Percentiles rank a stretch among this genome's conserved stretches.
These are phyloP conservation scores for Colletotrichum acutatum DNA, from an alignment of 2,329 filamentous ascomycete species.

Conservation along the genomic window DNA sequence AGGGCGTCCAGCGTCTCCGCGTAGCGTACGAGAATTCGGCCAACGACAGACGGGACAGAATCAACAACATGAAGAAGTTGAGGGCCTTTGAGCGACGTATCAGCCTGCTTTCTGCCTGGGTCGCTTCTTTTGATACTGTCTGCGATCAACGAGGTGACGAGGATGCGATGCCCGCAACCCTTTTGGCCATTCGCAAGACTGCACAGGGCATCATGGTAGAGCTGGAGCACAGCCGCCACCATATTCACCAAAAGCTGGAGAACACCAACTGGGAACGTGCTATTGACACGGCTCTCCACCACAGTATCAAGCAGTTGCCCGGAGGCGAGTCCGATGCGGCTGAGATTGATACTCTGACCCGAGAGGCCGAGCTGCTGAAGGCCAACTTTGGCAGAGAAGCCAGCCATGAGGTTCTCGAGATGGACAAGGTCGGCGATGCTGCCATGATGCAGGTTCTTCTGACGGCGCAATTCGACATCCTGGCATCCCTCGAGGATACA, in stretches of 20 bases:
- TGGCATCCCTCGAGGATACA: slow-evolving; percentile 84
- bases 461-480: slow-evolving; percentile 90
- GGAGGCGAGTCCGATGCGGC: slow-evolving; percentile 74
- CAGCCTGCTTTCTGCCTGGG: slow-evolving; percentile 88
- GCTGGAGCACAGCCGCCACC: slow-evolving; percentile 88
- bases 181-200: slow-evolving; percentile 84
- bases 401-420: slow-evolving; percentile 80
- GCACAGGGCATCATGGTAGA: slow-evolving; percentile 90
- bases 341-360: slow-evolving; percentile 77
- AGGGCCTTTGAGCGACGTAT: slow-evolving; percentile 88
- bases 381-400: slow-evolving; percentile 84
- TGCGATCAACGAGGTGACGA: slow-evolving; percentile 79
- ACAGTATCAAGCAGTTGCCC: slow-evolving; percentile 82
- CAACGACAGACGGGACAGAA: slow-evolving; percentile 81
- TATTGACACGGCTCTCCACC: slow-evolving; percentile 87
- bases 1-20: slow-evolving; percentile 84
- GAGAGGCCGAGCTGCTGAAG: slow-evolving; percentile 89
- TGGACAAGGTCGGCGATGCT: slow-evolving; percentile 84
- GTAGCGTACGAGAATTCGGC: slow-evolving; percentile 85
- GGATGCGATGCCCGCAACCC: slow-evolving; percentile 73
- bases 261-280: slow-evolving; percentile 88
- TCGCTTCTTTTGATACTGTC: slow-evolving; percentile 87
- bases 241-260: slow-evolving; percentile 85
- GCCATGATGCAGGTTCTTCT: slow-evolving; percentile 84
- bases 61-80: slow-evolving; percentile 82